Base-by-base conservation (phyloP, 2,329 filamentous ascomycete genomes). In the Colletotrichum paranaense region DNA sequence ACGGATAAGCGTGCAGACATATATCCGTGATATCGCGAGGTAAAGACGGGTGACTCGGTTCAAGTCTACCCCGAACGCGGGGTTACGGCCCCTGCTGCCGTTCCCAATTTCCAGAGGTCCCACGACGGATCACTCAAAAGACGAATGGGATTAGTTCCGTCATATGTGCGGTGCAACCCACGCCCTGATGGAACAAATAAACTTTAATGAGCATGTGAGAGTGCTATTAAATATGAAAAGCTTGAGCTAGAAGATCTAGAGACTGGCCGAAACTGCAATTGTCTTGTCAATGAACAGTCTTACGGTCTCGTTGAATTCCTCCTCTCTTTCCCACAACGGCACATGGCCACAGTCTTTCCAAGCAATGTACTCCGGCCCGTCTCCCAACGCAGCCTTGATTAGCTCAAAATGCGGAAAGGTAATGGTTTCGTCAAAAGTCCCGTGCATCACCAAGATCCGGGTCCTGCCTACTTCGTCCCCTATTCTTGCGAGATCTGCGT, bases 391-490 rank as follows among this genome's bases (percentile, higher is more conserved):
- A 8, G n/a, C 16, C 32, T 57, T 71, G 26, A 67, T 60, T 4
- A 71, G 5, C 9, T 67, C 63, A 32, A 71, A 57, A 30, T 71
- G 68, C 5, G 56, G 53, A 14, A 71, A 65, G 8, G 63, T 62
- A 26, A 67, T 71, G 9, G 63, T 62, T 19, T 67, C 46, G 26
- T 71, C 68, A 19, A 56, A 16, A 3, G 56, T 67, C 19, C 68
- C 68, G 24, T 71, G 68, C 63, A 67, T 67, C 7, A 71, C 68
- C 42, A 71, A 30, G 3, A 71, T 67, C 3, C 68, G 62, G 9
- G 62, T 22, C 28, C 62, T 28, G 11, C 68, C 68, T 8, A 71
- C 38, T 11, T 28, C 24, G 30, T 71, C 56, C 19, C 55, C 62
- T 14, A 71, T 60, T 11, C 7, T 71, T 3, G 30, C 68, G 2